These are phyloP conservation scores for Populus euphratica DNA, from an alignment of 345 rosid genomes.

Conservation along the genomic window DNA sequence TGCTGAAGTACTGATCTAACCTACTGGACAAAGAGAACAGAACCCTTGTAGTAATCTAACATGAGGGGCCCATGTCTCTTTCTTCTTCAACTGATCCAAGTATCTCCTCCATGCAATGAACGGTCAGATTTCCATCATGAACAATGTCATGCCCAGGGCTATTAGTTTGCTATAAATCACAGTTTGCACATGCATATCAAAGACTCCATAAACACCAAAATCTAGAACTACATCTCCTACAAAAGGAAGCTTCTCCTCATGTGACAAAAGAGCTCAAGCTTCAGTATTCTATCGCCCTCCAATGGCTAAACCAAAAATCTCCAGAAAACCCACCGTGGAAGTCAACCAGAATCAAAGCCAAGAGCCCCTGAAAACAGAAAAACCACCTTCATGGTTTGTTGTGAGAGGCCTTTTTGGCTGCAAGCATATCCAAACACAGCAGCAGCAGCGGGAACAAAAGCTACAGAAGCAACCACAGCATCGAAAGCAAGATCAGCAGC, in stretches of 20 bases:
- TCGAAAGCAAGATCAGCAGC: background rate
- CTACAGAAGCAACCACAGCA: conserved; percentile 3
- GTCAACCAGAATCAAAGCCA: conserved; percentile 32
- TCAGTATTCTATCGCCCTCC: background rate
- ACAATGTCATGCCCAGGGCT: background rate
- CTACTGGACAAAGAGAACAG: background rate
- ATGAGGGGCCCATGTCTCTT: conserved; percentile 19
- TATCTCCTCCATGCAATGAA: conserved; percentile 10
- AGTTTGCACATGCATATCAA: conserved; percentile 1
- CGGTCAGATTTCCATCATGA: conserved; percentile 21
- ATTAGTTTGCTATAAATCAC: background rate
- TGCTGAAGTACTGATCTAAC: background rate
- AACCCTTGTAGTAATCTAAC: background rate
- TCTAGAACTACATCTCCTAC: background rate
- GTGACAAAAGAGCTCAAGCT: background rate
- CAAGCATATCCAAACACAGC: conserved; percentile 37
- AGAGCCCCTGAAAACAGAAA: conserved; percentile 30
- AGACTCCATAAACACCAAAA: conserved; percentile 5
- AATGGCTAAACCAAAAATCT: conserved; percentile 46
- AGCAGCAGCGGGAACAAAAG: conserved; percentile 15
- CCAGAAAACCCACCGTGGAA: conserved; percentile 33
- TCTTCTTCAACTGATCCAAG: conserved; percentile 7
- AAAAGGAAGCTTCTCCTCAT: conserved; percentile 7
- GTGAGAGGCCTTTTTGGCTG: conserved; percentile 52
- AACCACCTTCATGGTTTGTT: conserved; percentile 49